phyloP scores from a whole-genome alignment of 2,329 filamentous ascomycete genomes.

The Cercospora sp. region DNA sequence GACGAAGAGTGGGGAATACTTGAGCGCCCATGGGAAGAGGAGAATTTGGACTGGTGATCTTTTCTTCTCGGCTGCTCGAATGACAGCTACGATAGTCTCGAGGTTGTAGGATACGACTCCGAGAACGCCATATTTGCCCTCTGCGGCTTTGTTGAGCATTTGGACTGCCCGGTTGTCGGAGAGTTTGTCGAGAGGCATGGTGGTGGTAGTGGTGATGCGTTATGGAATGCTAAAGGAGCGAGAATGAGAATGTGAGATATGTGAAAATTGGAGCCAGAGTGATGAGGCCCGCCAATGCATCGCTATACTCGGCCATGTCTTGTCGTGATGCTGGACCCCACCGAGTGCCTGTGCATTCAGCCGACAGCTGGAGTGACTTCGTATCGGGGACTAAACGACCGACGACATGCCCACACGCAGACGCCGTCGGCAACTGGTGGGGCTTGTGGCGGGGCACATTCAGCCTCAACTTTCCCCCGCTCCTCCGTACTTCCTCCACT shows the following conservation, averaged over 20 bases:
- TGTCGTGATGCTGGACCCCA: not conserved
- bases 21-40: constrained; percentile 72
- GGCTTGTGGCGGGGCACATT: not conserved
- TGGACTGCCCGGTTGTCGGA: constrained; percentile 36
- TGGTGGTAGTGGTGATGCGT: constrained; percentile 3
- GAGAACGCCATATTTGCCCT: constrained; percentile 39
- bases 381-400: not conserved
- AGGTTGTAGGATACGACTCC: constrained; percentile 51
- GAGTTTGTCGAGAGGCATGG: constrained; percentile 29
- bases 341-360: not conserved
- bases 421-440: not conserved
- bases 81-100: constrained; percentile 68
- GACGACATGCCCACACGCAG: not conserved
- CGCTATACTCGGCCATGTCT: not conserved
- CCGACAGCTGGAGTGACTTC: not conserved
- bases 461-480: not conserved
- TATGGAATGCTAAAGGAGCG: not conserved
- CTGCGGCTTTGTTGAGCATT: constrained; percentile 37
- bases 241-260: not conserved
- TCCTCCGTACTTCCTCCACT: not conserved
- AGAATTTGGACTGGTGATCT: constrained; percentile 69
- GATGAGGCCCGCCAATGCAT: not conserved
- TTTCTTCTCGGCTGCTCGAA: constrained; percentile 67
- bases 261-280: not conserved
- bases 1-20: constrained; percentile 59